Evolutionary conservation across 2,329 filamentous ascomycete species (phyloP).

Genomic region (Aspergillus fumigatus): DNA sequence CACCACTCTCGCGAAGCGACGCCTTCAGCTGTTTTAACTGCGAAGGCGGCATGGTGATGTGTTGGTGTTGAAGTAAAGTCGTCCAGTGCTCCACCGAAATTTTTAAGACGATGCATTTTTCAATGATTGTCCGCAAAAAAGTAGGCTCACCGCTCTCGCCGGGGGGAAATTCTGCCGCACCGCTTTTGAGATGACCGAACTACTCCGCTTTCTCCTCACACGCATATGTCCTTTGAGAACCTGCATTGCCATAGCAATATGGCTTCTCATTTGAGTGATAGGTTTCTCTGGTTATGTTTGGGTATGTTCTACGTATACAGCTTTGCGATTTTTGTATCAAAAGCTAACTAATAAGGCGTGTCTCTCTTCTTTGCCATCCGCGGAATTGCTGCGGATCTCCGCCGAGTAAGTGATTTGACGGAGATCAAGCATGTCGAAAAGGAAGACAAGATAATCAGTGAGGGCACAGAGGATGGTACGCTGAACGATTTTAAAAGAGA

Average conservation of each 20-base stretch:
- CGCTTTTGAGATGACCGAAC: slow-evolving; percentile 16
- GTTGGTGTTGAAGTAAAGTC: slow-evolving; percentile 9
- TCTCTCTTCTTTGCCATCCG: slow-evolving; percentile 49
- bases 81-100: slow-evolving; percentile 22
- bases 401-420: slow-evolving; percentile 40
- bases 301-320: slow-evolving; percentile 18
- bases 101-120: slow-evolving; percentile 17
- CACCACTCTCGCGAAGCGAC: slow-evolving; percentile 81
- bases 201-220: slow-evolving; percentile 7
- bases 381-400: slow-evolving; percentile 52
- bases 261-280: slow-evolving; percentile 33
- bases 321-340: too few species aligned
- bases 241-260: slow-evolving; percentile 18
- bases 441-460: slow-evolving; percentile 68
- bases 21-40: slow-evolving; percentile 95
- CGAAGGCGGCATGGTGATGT: slow-evolving; percentile 74
- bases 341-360: slow-evolving; percentile 24
- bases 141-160: slow-evolving; percentile 29
- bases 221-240: slow-evolving; percentile 2
- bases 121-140: slow-evolving; percentile 21
- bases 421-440: slow-evolving; percentile 61
- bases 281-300: slow-evolving; percentile 37
- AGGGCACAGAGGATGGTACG: slow-evolving; percentile 65
- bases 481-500: background rate
- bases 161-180: slow-evolving; percentile 26